These are phyloP conservation scores for Phytophthora pseudosyringae DNA, from an alignment of 352 stramenopile genomes.

Conservation along the genomic window DNA sequence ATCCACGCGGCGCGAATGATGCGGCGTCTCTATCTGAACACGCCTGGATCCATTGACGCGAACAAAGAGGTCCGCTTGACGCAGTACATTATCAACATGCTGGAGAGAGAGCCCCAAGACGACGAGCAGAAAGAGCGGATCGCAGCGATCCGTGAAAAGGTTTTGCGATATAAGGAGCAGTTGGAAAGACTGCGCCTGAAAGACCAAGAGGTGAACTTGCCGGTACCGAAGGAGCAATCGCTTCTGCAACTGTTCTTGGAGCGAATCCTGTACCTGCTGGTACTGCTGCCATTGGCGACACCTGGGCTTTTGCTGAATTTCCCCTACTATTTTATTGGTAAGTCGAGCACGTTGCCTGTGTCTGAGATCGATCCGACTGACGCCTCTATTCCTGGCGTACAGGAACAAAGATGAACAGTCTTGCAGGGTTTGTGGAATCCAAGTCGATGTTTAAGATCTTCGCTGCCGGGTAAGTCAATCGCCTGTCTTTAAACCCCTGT, in stretches of 20 bases:
- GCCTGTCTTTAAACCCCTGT: background rate
- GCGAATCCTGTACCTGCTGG: constrained; percentile 67
- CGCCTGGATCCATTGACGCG: constrained; percentile 61
- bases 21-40: constrained; percentile 74
- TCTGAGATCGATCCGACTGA: background rate
- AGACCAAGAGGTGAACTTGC: constrained; percentile 69
- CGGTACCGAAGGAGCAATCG: constrained; percentile 55
- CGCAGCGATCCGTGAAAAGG: constrained; percentile 51
- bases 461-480: constrained; percentile 51
- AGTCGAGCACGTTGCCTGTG: constrained; percentile 13
- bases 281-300: constrained; percentile 72
- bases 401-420: constrained; percentile 75
- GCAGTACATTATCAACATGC: constrained; percentile 79
- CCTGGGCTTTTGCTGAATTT: constrained; percentile 75
- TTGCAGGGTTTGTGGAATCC: constrained; percentile 74
- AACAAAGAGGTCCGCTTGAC: constrained; percentile 80
- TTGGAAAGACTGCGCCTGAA: constrained; percentile 68
- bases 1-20: constrained; percentile 68
- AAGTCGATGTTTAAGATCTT: constrained; percentile 88
- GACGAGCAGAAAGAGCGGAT: constrained; percentile 48
- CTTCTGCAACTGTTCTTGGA: constrained; percentile 70
- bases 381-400: background rate
- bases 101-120: constrained; percentile 52
- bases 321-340: constrained; percentile 84
- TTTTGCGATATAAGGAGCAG: constrained; percentile 64